phyloP scores from a whole-genome alignment of 192 early-diverging fungal species.

The Cetraspora pellucida region DNA sequence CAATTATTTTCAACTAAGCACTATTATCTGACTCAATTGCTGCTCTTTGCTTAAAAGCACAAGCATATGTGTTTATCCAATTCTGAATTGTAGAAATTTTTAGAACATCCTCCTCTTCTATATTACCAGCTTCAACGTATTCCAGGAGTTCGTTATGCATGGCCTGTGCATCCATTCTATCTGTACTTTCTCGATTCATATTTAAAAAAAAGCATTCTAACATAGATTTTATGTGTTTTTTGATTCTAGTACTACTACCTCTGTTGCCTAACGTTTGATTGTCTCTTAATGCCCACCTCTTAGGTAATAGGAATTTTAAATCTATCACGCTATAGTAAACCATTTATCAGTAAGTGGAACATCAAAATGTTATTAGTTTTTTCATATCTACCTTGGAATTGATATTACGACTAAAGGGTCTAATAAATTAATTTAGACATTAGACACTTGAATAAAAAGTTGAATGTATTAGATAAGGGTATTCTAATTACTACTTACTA shows the following conservation, averaged over 20 bases:
- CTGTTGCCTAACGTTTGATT: not conserved
- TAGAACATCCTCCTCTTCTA: not conserved
- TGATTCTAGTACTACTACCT: not conserved
- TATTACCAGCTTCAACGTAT: not conserved
- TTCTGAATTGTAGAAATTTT: not conserved
- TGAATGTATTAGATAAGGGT: no score
- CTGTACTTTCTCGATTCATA: not conserved
- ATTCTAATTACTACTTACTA: no score
- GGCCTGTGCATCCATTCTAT: not conserved
- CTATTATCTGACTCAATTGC: not conserved
- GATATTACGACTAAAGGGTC: not conserved
- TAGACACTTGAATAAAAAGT: no score
- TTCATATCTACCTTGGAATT: not conserved
- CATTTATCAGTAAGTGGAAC: not conserved
- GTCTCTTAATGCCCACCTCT: not conserved
- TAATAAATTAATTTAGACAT: no score
- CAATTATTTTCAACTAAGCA: not conserved
- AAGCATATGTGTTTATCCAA: not conserved
- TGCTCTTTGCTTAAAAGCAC: not conserved
- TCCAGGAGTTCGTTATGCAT: not conserved
- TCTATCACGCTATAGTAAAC: not conserved
- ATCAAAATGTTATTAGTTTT: not conserved
- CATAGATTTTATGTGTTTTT: slow-evolving; percentile 4
- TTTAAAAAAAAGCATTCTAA: not conserved
- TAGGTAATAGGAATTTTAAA: not conserved